Conservation (phyloP, 495 filamentous ascomycete genomes). For the Aspergillus nidulans region DNA sequence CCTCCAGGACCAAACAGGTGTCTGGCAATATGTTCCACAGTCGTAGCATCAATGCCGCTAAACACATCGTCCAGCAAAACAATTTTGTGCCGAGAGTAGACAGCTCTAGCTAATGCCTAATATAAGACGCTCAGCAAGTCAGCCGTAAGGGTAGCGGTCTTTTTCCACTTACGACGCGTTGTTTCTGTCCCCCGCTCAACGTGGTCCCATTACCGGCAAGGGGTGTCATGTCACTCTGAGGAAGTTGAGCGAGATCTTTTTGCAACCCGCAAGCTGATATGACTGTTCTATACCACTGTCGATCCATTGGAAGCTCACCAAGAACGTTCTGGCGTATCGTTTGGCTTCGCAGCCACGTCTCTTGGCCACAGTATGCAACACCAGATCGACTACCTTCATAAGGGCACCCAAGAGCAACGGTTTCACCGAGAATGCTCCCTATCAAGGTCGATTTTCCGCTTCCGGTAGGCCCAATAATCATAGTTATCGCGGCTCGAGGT, state of each 20-base stretch:
- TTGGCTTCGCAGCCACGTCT: constrained; percentile 30
- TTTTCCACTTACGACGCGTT: constrained; percentile 22
- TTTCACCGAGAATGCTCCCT: constrained; percentile 19
- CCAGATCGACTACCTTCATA: not conserved
- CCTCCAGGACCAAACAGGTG: not conserved
- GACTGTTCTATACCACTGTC: not conserved
- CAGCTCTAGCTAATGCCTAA: not conserved
- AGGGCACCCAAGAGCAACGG: not conserved
- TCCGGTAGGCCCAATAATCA: constrained; percentile 21
- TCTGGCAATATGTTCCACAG: not conserved
- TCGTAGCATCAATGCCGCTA: not conserved
- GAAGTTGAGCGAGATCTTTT: no score
- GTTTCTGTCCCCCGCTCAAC: constrained; percentile 79
- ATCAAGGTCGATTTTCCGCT: constrained; percentile 25
- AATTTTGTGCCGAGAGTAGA: not conserved
- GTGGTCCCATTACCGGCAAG: constrained; percentile 79
- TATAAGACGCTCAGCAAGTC: no score
- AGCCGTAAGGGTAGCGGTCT: no score
- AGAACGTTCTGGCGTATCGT: constrained; percentile 32
- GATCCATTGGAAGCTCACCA: not conserved
- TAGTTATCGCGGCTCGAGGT: not conserved
- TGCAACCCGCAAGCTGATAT: no score
- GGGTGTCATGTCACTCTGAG: constrained; percentile 59
- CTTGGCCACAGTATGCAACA: constrained; percentile 37
- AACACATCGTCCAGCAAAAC: constrained; percentile 6